Percentiles rank a stretch among this genome's conserved stretches.
phyloP scores from a whole-genome alignment of 176 grass and related monocot species.

The Neostapfia colusana region DNA sequence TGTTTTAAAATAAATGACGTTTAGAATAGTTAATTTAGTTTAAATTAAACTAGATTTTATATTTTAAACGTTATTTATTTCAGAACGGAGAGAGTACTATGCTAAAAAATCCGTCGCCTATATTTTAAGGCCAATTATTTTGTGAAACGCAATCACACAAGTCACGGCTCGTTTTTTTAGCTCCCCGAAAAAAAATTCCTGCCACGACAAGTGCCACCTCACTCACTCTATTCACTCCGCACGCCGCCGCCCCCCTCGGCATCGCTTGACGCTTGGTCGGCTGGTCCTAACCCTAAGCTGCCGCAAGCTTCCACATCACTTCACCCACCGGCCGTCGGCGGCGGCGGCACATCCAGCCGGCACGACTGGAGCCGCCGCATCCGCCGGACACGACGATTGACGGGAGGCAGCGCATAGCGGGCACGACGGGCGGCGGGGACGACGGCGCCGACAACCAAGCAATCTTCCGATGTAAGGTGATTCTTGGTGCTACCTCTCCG shows the following conservation, averaged over 20 bases:
- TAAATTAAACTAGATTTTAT: no score
- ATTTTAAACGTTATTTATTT: no score
- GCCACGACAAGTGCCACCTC: background rate
- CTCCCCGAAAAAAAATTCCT: background rate
- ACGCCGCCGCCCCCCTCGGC: background rate
- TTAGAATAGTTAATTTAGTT: no score
- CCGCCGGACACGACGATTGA: no score
- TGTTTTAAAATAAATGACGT: no score
- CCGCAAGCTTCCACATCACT: background rate
- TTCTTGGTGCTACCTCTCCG: background rate
- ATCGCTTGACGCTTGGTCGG: background rate
- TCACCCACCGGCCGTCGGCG: background rate
- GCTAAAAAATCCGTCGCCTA: background rate
- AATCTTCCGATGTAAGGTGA: background rate
- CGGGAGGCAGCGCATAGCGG: background rate
- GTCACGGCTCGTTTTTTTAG: background rate
- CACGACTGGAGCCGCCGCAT: background rate
- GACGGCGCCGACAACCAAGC: background rate
- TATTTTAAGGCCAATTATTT: background rate
- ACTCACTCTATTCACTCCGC: background rate
- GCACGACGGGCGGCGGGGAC: background rate
- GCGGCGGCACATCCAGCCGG: background rate
- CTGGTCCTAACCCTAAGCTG: constrained; percentile 16
- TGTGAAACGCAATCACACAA: background rate
- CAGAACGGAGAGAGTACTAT: no score